Base-by-base conservation (phyloP, 176 grass and related monocot species). In the Ensete ventricosum region DNA sequence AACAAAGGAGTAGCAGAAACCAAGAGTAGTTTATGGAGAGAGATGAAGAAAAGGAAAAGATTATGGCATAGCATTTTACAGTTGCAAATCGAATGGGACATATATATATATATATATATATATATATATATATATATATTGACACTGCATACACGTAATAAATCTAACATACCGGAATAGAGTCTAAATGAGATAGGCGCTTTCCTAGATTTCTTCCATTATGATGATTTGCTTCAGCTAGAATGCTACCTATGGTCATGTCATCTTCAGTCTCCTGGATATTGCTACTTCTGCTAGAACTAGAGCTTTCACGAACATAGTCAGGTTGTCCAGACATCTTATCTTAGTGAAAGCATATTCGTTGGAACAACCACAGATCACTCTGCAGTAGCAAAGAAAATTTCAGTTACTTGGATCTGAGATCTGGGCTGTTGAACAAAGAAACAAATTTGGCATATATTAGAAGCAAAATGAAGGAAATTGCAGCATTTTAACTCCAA, bases 101-200 rank as follows among this genome's bases (percentile, higher is more conserved):
- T 52, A 52, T 50, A 48, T 27, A 14, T 64, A 52, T 64, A 9
- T 52, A 19, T 19, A 19, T 55, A 52, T 51, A 25, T 51, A 52
- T 50, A 48, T 27, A 14, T 63, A 52, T 64, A 9, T 52, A 19
- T 19, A 19, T 55, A 52, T 51, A 43, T 29, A 66, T 26, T 29
- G 22, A 14, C 2, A 20, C 16, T 27, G 27, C 4, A 11, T 55
- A 3, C 14, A 27, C 14, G 3, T 10, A 74, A 55, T 7, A 19
- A 55, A 55, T 51, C 54, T 71, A 54, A 55, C n/a, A 72, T 98
- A 98, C 95, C 75, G 95, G 95, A 80, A 93, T 93, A 1, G 90
- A 98, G 83, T 93, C 95, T 75, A 98, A 87, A 76, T 98, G 95
- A 60, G 95, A 98, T 22, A 98, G 70, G 50, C 90, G 90, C 54